Evolutionary conservation across 2,329 filamentous ascomycete genomes (phyloP).

Genomic region (Ilyonectria destructans): DNA sequence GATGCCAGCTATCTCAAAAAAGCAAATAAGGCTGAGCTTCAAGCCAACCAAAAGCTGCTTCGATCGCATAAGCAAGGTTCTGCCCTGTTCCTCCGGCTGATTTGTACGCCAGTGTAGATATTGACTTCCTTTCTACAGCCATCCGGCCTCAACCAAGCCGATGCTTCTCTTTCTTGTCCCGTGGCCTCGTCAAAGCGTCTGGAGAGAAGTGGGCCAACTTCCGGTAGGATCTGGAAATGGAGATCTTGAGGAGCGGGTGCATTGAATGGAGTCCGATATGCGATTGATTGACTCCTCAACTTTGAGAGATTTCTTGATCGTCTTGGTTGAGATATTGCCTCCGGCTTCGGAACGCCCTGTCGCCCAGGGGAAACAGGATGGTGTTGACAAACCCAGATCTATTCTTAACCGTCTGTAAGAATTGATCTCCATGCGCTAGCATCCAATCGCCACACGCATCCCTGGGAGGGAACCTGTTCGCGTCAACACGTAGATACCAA

Average conservation of each 20-base stretch:
- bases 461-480: conserved; percentile 41
- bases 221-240: conserved; percentile 36
- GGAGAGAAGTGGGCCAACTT: conserved; percentile 22
- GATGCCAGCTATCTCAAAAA: conserved; percentile 45
- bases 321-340: background rate
- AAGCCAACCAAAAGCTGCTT: conserved; percentile 39
- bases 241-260: background rate
- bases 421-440: conserved; percentile 33
- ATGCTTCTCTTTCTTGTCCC: conserved; percentile 5
- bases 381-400: conserved; percentile 8
- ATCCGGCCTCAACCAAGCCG: conserved; percentile 11
- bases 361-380: conserved; percentile 8
- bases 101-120: conserved; percentile 28
- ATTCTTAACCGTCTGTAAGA: conserved; percentile 2
- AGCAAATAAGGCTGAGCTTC: conserved; percentile 43
- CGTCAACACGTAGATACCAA: conserved; percentile 39
- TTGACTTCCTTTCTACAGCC: conserved; percentile 30
- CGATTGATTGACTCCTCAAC: conserved; percentile 7
- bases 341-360: background rate
- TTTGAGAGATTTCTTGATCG: background rate
- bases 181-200: conserved; percentile 23
- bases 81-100: conserved; percentile 43
- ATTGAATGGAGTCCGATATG: background rate
- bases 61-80: conserved; percentile 39
- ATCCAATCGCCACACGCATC: conserved; percentile 42